Evolutionary conservation across 1,284 basidiomycete genomes (phyloP).

Genomic region (Sanguinoderma infundibulare): DNA sequence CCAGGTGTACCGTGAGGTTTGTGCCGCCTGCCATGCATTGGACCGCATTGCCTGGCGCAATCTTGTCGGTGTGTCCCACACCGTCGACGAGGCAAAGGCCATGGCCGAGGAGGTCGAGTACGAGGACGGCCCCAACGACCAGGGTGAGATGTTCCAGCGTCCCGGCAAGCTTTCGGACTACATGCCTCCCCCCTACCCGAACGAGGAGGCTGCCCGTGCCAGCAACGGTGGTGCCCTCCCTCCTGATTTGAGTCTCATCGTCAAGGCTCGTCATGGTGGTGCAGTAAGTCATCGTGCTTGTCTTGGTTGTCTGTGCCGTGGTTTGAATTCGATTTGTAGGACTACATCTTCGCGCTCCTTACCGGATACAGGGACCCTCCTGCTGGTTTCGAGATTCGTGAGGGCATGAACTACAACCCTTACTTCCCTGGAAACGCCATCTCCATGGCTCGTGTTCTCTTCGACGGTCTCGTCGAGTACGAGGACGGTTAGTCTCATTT

Average conservation of each 20-base stretch:
- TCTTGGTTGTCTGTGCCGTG: not conserved
- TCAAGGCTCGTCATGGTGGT: slow-evolving; percentile 98
- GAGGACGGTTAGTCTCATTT: slow-evolving; percentile 72
- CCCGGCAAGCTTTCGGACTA: slow-evolving; percentile 98
- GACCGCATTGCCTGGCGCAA: slow-evolving; percentile 99
- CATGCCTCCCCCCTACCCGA: slow-evolving; percentile 95
- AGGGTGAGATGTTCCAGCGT: slow-evolving; percentile 98
- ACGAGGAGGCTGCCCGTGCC: slow-evolving; percentile 97
- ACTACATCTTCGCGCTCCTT: slow-evolving; percentile 96
- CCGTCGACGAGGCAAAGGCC: slow-evolving; percentile 87
- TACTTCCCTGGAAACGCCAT: slow-evolving; percentile 99
- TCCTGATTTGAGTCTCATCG: slow-evolving; percentile 96
- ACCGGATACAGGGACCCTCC: slow-evolving; percentile 98
- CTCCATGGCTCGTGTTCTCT: slow-evolving; percentile 97
- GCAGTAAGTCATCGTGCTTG: slow-evolving; percentile 61
- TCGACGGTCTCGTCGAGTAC: slow-evolving; percentile 95
- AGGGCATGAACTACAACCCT: slow-evolving; percentile 98
- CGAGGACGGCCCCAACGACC: slow-evolving; percentile 92
- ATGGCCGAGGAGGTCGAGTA: slow-evolving; percentile 99
- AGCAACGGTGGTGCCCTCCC: slow-evolving; percentile 95
- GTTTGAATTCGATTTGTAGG: slow-evolving; percentile 52
- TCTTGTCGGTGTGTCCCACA: slow-evolving; percentile 97
- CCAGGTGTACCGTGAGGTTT: slow-evolving; percentile 99
- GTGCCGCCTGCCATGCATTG: slow-evolving; percentile 98
- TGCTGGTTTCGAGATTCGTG: slow-evolving; percentile 94